Base-by-base conservation (phyloP, 768 basidiomycete genomes). In the Holtermanniella nyarrowii region DNA sequence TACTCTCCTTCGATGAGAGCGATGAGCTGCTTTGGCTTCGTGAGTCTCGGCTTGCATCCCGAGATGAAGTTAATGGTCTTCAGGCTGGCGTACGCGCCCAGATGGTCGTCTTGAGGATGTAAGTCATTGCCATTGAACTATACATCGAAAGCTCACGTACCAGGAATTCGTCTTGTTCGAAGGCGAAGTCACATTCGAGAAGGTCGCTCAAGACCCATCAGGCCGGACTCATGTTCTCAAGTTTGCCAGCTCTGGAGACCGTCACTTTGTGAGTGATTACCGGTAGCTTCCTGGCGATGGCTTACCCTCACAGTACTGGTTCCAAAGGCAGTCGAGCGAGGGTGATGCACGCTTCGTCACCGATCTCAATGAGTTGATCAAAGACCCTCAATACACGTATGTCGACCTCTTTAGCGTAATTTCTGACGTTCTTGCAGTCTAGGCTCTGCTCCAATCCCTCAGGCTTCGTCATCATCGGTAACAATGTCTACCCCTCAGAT, bases 41-140 rank as follows among this genome's bases (percentile, higher is more conserved):
- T 90, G 71, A 4, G 88, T 89, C 31, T 91, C 82, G 42, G 95
- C 78, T 74, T 91, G 93, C 57, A 91, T 76, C n/a, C 91, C 89
- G 26, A 91, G 80, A 58, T 85, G 80, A 43, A 44, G 7, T 39
- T 21, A 21, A 21, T 44, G n/a, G n/a, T n/a, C 22, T 3, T 25
- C 7, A 66, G 66, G 57, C 49, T 70, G 66, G 69, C 68, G 58
- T 46, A 61, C 54, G 24, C 46, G 61, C 39, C 50, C 42, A 13
- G 53, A 52, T 11, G 57, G 61, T 16, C 46, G 47, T 27, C 53
- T 56, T 20, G 59, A 63, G 37, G 66, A 70, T 54, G 69, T 70
- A 24, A 47, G 46, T 26, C 24, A 22, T 31, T 18, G 26, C n/a
- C 50, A 45, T 49, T 25, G 25, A 14, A 13, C n/a, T 18, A 21